These are phyloP conservation scores for Isatis lusitanica DNA, from an alignment of 441 rosid species.

Conservation along the genomic window DNA sequence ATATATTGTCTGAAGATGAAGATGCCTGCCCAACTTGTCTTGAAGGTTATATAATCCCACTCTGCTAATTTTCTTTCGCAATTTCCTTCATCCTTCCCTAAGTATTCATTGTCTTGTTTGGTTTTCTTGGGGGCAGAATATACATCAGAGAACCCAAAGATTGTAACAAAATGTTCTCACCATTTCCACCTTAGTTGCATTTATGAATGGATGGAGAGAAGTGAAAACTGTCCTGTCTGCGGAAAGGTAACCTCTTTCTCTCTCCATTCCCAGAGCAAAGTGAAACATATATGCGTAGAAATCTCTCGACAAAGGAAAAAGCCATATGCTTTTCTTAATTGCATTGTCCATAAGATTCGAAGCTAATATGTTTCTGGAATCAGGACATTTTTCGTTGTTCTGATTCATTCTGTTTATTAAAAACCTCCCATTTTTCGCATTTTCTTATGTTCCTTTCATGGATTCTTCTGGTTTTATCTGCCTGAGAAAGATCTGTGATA, in stretches of 20 bases:
- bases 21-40: slow-evolving; percentile 94
- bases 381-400: not conserved
- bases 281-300: not conserved
- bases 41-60: slow-evolving; percentile 58
- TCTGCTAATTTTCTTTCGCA: not conserved
- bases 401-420: no score
- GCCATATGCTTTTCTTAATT: not conserved
- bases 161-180: slow-evolving; percentile 64
- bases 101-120: not conserved
- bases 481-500: slow-evolving; percentile 2
- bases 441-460: not conserved
- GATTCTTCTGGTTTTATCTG: slow-evolving; percentile 10
- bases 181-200: slow-evolving; percentile 81
- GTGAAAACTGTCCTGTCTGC: slow-evolving; percentile 79
- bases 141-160: slow-evolving; percentile 69
- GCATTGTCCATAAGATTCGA: not conserved
- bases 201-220: slow-evolving; percentile 85
- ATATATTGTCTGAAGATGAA: slow-evolving; percentile 73
- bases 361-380: not conserved
- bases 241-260: slow-evolving; percentile 56
- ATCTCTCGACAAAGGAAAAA: not conserved
- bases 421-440: not conserved
- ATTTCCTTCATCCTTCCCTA: not conserved
- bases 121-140: slow-evolving; percentile 47
- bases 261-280: not conserved